Evolutionary conservation across 169 alveolate species (phyloP).

Genomic region (Condylostoma magnum): DNA sequence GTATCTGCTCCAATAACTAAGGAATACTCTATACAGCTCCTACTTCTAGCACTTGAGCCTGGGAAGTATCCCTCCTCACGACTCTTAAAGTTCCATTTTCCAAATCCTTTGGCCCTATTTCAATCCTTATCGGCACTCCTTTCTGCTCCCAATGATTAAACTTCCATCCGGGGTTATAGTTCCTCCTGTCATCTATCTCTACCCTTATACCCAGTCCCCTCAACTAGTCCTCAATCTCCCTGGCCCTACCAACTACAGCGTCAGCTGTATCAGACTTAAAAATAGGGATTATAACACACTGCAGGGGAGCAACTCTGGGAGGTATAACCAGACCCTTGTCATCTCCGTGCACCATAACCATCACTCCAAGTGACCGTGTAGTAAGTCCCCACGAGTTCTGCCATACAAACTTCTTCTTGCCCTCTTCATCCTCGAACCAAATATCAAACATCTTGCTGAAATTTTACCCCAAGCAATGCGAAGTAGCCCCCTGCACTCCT

Average conservation of each 20-base stretch:
- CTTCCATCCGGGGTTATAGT: constrained; percentile 99
- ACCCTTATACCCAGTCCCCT: constrained; percentile 51
- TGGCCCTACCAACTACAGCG: constrained; percentile 65
- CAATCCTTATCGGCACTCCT: constrained; percentile 99
- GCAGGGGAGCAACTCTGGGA: constrained; percentile 95
- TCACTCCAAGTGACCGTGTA: constrained; percentile 94
- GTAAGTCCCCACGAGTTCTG: constrained; percentile 99
- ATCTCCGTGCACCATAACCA: constrained; percentile 98
- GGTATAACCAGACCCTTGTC: constrained; percentile 97
- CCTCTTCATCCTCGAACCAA: constrained; percentile 92
- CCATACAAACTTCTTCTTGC: constrained; percentile 88
- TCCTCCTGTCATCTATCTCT: constrained; percentile 89
- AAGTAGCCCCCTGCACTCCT: constrained; percentile 98
- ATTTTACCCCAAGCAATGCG: constrained; percentile 97
- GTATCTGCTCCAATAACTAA: constrained; percentile 64
- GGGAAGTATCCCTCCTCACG: constrained; percentile 87
- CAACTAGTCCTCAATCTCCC: constrained; percentile 42
- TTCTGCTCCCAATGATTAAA: constrained; percentile 99
- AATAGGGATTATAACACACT: constrained; percentile 96
- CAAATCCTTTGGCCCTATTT: constrained; percentile 97
- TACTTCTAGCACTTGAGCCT: constrained; percentile 46
- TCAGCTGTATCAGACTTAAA: constrained; percentile 76
- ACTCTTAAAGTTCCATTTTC: constrained; percentile 86
- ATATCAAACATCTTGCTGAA: constrained; percentile 98
- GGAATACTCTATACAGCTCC: constrained; percentile 46